These are phyloP conservation scores for Gonapodya sp. DNA, from an alignment of 192 early-diverging fungal genomes.

Conservation along the genomic window DNA sequence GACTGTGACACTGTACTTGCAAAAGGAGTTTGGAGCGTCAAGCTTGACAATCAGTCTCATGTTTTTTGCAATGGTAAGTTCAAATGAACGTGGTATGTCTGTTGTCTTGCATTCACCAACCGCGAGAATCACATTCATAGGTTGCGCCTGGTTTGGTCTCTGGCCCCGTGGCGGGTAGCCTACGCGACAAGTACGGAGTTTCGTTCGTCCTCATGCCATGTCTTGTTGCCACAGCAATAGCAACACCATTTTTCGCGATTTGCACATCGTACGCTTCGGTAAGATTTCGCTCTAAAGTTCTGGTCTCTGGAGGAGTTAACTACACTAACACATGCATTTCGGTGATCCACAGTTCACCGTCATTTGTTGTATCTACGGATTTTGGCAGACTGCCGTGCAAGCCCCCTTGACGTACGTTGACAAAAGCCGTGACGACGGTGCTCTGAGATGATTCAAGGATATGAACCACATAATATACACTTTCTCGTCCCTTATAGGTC, in stretches of 20 bases:
- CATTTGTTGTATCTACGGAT: not conserved
- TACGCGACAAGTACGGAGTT: not conserved
- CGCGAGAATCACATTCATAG: no score
- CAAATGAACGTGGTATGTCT: no score
- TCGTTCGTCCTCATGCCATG: not conserved
- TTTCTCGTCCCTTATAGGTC: not conserved
- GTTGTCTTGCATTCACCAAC: no score
- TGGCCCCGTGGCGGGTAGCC: not conserved
- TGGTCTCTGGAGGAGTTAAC: not conserved
- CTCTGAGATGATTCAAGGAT: no score
- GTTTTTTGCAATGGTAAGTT: slow-evolving; percentile 54
- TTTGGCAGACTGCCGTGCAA: not conserved
- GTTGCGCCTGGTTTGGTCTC: not conserved
- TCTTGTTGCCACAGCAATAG: not conserved
- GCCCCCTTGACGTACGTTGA: not conserved
- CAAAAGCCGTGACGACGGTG: no score
- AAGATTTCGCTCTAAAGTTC: not conserved
- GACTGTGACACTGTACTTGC: slow-evolving; percentile 39
- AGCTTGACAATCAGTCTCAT: slow-evolving; percentile 43
- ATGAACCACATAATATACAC: not conserved
- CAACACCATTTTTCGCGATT: not conserved
- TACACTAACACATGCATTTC: not conserved
- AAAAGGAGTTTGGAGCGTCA: slow-evolving; percentile 23
- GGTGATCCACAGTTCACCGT: not conserved
- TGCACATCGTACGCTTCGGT: not conserved